A percentile compares a stretch with the other conserved stretches of the same genome.
Evolutionary conservation across 2,329 filamentous ascomycete genomes (phyloP).

Genomic region (Botrytis deweyae): DNA sequence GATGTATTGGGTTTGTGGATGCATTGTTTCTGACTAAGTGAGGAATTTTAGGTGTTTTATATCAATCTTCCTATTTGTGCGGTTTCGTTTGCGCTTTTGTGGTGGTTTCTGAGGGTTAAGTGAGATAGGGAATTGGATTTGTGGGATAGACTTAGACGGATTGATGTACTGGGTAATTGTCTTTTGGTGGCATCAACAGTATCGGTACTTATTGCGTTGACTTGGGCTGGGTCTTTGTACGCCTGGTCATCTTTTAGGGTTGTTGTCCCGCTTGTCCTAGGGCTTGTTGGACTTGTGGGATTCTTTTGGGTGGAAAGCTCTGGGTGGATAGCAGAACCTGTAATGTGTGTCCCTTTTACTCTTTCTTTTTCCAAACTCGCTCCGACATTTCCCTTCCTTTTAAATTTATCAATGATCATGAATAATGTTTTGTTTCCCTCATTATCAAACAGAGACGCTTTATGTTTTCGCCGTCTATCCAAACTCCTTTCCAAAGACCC

Average conservation of each 20-base stretch:
- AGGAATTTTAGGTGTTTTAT: neutral
- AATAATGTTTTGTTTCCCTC: neutral
- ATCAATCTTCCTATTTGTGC: constrained; percentile 24
- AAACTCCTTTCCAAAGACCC: neutral
- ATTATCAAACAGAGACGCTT: neutral
- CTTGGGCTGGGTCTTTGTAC: neutral
- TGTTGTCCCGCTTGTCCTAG: neutral
- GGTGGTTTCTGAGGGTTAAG: neutral
- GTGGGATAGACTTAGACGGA: constrained; percentile 25
- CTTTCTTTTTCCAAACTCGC: neutral
- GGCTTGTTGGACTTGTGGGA: neutral
- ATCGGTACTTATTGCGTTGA: neutral
- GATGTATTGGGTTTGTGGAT: too few species aligned
- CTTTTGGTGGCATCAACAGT: neutral
- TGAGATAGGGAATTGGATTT: neutral
- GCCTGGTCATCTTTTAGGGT: neutral
- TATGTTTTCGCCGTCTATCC: neutral
- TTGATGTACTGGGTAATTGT: neutral
- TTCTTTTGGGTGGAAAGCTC: neutral
- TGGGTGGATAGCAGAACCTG: neutral
- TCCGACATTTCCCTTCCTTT: neutral
- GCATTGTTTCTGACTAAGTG: too few species aligned
- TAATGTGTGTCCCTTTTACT: neutral
- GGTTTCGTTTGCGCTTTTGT: neutral
- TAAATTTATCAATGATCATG: neutral